These are phyloP conservation scores for Cladosporium oxysporum DNA, from an alignment of 2,329 filamentous ascomycete species.

Conservation along the genomic window DNA sequence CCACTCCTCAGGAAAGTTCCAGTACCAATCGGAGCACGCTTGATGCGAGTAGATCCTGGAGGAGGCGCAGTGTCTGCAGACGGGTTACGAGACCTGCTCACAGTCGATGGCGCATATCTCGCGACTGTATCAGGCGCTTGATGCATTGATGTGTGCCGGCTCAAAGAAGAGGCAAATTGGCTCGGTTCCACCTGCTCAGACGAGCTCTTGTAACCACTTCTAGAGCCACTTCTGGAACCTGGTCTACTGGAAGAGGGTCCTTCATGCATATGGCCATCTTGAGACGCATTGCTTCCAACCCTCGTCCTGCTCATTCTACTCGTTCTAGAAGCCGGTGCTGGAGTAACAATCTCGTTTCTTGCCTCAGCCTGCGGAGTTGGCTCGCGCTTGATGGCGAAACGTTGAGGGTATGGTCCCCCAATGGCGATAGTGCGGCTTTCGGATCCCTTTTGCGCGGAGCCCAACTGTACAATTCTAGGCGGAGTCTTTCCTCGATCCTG, in stretches of 20 bases:
- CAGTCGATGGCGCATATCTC: conserved; percentile 46
- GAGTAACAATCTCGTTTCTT: conserved; percentile 38
- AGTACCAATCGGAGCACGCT: conserved; percentile 71
- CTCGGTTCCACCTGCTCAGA: conserved; percentile 8
- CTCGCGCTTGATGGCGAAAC: conserved; percentile 31
- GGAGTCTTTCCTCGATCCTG: conserved; percentile 34
- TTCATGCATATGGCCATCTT: conserved; percentile 32
- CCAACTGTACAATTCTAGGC: conserved; percentile 39
- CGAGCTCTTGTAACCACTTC: conserved; percentile 24
- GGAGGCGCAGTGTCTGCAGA: conserved; percentile 64
- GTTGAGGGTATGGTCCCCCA: conserved; percentile 36
- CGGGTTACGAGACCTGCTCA: conserved; percentile 50
- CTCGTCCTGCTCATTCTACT: conserved; percentile 33
- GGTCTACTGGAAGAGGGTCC: conserved; percentile 34
- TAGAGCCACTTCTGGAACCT: conserved; percentile 35
- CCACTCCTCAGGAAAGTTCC: conserved; percentile 74
- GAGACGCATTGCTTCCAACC: conserved; percentile 39
- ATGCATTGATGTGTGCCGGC: conserved; percentile 40
- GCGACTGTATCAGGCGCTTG: conserved; percentile 52
- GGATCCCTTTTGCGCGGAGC: conserved; percentile 31
- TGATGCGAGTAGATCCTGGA: conserved; percentile 75
- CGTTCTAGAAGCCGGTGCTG: conserved; percentile 38
- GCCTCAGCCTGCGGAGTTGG: conserved; percentile 34
- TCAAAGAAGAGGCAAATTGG: conserved; percentile 27
- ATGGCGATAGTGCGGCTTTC: conserved; percentile 37